phyloP scores from a whole-genome alignment of 2,329 filamentous ascomycete species.

The Fusarium verticillioides region DNA sequence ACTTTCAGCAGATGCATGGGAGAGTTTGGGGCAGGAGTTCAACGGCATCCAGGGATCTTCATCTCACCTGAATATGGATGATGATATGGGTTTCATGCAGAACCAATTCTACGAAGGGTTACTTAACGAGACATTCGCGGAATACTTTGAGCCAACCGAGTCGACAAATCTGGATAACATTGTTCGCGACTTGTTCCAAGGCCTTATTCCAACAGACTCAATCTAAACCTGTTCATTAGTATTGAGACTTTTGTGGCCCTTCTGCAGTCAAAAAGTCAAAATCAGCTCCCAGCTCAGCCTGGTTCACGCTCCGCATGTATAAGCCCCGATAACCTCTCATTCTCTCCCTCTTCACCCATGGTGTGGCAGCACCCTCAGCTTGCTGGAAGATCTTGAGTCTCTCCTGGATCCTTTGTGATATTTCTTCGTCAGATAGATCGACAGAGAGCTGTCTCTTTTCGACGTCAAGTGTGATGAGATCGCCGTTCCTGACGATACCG shows the following conservation, averaged over 20 bases:
- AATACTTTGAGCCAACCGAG: constrained; percentile 45
- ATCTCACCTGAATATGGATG: neutral
- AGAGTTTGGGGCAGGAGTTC: neutral
- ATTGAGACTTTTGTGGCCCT: constrained; percentile 40
- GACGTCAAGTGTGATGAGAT: constrained; percentile 82
- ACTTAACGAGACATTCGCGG: constrained; percentile 42
- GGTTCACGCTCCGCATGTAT: constrained; percentile 69
- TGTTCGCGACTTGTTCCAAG: constrained; percentile 51
- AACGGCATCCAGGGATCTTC: neutral
- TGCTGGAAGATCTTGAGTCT: constrained; percentile 62
- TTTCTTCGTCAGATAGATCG: constrained; percentile 76
- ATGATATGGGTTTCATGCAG: constrained; percentile 20
- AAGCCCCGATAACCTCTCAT: constrained; percentile 67
- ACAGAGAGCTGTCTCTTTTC: constrained; percentile 69
- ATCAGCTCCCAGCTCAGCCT: constrained; percentile 68
- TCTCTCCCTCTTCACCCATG: constrained; percentile 3
- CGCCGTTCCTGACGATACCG: constrained; percentile 79
- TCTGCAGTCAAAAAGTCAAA: constrained; percentile 69
- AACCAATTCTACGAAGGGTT: constrained; percentile 43
- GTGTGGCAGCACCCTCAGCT: constrained; percentile 38
- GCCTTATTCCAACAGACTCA: constrained; percentile 49
- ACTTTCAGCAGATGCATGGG: constrained; percentile 2
- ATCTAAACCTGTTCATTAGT: neutral
- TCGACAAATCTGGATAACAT: constrained; percentile 48
- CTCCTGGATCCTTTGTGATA: constrained; percentile 67